These are phyloP conservation scores for Edaphochlamys debaryana DNA, from an alignment of 139 green algal species.

Conservation along the genomic window DNA sequence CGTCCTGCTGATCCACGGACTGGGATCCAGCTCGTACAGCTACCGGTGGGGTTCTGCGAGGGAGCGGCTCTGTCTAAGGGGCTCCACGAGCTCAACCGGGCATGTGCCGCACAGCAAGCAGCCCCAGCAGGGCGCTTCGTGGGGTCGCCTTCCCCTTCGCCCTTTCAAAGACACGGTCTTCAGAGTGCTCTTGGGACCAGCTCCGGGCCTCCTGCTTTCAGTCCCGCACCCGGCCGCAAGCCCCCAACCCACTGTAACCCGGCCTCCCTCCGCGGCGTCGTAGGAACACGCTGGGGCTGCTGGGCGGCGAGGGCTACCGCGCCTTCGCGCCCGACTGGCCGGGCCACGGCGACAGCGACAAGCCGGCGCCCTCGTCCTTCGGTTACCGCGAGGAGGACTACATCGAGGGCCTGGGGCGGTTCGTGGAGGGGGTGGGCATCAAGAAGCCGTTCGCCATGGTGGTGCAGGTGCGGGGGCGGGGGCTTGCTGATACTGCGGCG, in stretches of 20 bases:
- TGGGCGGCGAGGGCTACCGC: slow-evolving; percentile 68
- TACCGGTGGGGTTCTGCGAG: slow-evolving; percentile 73
- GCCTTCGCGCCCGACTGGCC: slow-evolving; percentile 77
- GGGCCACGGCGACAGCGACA: slow-evolving; percentile 69
- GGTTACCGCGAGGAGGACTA: slow-evolving; percentile 46
- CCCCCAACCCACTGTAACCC: no score
- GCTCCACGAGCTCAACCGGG: no score
- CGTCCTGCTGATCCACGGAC: slow-evolving; percentile 80
- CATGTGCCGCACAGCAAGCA: no score
- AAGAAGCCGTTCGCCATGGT: slow-evolving; percentile 64
- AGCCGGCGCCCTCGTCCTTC: not conserved
- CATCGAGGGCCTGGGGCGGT: slow-evolving; percentile 52
- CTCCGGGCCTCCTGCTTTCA: no score
- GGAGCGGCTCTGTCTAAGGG: no score
- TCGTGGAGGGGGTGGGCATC: slow-evolving; percentile 60
- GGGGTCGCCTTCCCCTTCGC: no score
- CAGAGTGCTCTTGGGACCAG: no score
- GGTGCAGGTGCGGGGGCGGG: slow-evolving; percentile 61
- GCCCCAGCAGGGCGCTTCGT: no score
- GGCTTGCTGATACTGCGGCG: no score
- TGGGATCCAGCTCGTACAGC: slow-evolving; percentile 70
- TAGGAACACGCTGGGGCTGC: slow-evolving; percentile 66
- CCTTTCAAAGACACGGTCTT: no score
- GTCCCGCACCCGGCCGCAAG: no score
- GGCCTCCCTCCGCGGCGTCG: no score